Evolutionary conservation across 2,329 filamentous ascomycete species (phyloP).

Genomic region (Orbilia blumenaviensis): DNA sequence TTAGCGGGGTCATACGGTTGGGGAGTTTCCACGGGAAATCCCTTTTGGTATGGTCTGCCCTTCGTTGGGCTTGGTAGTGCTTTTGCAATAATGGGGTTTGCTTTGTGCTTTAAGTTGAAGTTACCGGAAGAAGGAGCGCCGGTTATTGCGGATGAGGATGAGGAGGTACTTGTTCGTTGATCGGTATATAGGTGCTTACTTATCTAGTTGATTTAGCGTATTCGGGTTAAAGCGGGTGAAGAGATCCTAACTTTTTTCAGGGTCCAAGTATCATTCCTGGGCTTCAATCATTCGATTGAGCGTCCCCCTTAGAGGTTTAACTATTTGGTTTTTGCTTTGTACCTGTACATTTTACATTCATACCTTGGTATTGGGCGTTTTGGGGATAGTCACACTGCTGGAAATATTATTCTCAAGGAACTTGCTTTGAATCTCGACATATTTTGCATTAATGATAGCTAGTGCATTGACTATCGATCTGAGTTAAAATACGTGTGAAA

Average conservation of each 20-base stretch:
- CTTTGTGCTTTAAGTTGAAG: constrained; percentile 33
- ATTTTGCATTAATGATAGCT: background rate
- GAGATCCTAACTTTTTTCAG: background rate
- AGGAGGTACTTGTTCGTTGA: constrained; percentile 4
- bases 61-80: constrained; percentile 22
- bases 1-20: constrained; percentile 37
- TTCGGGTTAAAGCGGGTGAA: background rate
- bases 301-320: background rate
- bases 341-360: background rate
- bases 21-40: constrained; percentile 40
- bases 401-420: background rate
- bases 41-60: constrained; percentile 39
- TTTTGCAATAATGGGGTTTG: constrained; percentile 29
- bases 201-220: background rate
- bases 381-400: background rate
- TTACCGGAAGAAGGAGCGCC: constrained; percentile 28
- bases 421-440: background rate
- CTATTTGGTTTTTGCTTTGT: background rate
- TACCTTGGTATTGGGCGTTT: constrained; percentile 3
- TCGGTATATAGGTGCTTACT: background rate
- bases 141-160: constrained; percentile 18
- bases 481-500: background rate
- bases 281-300: background rate
- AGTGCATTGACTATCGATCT: background rate
- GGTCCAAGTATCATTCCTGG: background rate